Evolutionary conservation across 2,329 filamentous ascomycete genomes (phyloP), one percentile per base, ranked within the genome.

Genomic region (Cercospora sojina): DNA sequence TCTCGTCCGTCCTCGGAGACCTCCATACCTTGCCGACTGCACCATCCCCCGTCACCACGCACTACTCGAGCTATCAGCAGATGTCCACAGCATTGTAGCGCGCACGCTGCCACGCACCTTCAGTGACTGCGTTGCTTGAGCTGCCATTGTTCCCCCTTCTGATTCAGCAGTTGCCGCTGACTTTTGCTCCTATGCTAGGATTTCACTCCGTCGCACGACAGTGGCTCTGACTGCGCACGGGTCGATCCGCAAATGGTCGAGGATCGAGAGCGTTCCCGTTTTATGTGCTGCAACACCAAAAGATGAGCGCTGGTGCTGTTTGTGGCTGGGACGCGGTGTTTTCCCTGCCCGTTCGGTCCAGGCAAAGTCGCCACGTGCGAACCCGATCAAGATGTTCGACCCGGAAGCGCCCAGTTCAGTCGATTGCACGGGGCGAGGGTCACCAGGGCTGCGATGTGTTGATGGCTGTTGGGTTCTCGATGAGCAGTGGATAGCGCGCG

Each of bases 21-120:
- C 43, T 29, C 80, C 84, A 82, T 82, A 97, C 93, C 88, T 99
- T 99, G 82, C 95, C 95, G 76, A 99, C 95, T 79, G 95, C 95
- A 91, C 95, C 95, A 81, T 99, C 95, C 83, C 95, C 95, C 70
- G 95, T 98, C 78, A 99, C 95, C 79, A 99, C 95, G 81, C 95
- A 99, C 72, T 76, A 59, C 64, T 65, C 55, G 10, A 38, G 31
- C 18, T 43, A 66, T 73, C 64, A 69, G 67, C 58, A 59, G 47
- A 29, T 47, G n/a, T 60, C 43, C 51, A 29, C n/a, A 20, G 41
- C 35, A 27, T n/a, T 41, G 12, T 12, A 55, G 20, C 12, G 49
- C 43, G 25, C 47, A 12, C 29, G 57, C 38, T 55, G 25, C 23
- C 29, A 59, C 71, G 69, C 83, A 95, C 92, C 91, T 97, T 96